Conservation (phyloP, 441 rosid species). For the Erodium chrysanthum region DNA sequence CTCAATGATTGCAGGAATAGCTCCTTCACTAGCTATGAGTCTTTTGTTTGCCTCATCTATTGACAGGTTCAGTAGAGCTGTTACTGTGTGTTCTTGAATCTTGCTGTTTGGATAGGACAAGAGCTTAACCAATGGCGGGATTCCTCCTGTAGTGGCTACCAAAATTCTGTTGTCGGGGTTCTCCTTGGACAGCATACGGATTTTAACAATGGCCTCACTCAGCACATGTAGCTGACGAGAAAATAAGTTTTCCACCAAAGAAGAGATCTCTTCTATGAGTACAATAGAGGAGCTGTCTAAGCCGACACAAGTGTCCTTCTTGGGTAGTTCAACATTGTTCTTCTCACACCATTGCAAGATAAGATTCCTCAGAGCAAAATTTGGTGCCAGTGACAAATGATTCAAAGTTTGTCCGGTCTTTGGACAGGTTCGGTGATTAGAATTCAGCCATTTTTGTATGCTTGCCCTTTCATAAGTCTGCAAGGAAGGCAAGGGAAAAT, state of each 20-base stretch:
- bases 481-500: not conserved
- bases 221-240: conserved; percentile 36
- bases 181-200: conserved; percentile 52
- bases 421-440: conserved; percentile 63
- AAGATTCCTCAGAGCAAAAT: conserved; percentile 57
- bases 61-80: conserved; percentile 52
- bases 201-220: conserved; percentile 41
- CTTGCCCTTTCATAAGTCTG: conserved; percentile 74
- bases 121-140: conserved; percentile 37
- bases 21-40: conserved; percentile 43
- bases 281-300: conserved; percentile 19
- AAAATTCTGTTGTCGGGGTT: conserved; percentile 43
- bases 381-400: conserved; percentile 59
- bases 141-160: conserved; percentile 41
- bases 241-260: conserved; percentile 40
- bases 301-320: conserved; percentile 19
- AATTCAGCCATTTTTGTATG: conserved; percentile 68
- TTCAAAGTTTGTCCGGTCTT: conserved; percentile 52
- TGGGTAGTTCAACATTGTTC: conserved; percentile 45
- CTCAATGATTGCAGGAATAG: conserved; percentile 42
- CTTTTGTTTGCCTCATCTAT: conserved; percentile 50
- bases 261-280: conserved; percentile 32
- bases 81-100: conserved; percentile 51
- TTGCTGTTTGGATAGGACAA: conserved; percentile 34
- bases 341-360: conserved; percentile 70